Conservation (phyloP, 805 yeast genomes). For the Starmerella vitae region DNA sequence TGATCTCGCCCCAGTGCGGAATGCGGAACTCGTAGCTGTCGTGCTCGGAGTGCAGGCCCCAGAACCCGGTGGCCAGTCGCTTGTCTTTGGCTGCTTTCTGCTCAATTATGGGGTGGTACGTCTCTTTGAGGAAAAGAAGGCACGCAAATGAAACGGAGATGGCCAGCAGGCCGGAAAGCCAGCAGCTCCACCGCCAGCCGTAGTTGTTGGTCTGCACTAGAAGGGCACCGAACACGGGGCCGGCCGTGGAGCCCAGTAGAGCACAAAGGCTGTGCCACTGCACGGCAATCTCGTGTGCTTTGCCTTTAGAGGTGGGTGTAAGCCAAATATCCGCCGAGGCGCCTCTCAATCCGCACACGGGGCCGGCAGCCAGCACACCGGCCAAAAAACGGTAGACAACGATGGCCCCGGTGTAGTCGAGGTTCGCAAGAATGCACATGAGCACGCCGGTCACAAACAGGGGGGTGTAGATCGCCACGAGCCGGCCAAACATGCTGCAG, state of each 20-base stretch:
- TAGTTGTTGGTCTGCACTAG: constrained; percentile 28
- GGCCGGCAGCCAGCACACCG: constrained; percentile 74
- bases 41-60: constrained; percentile 77
- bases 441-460: constrained; percentile 28
- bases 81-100: constrained; percentile 49
- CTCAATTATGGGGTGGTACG: constrained; percentile 36
- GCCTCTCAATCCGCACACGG: constrained; percentile 16
- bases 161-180: constrained; percentile 36
- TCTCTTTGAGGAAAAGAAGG: constrained; percentile 30
- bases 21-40: constrained; percentile 66
- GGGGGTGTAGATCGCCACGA: constrained; percentile 41
- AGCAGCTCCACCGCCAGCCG: constrained; percentile 49
- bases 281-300: constrained; percentile 17
- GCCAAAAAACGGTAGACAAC: constrained; percentile 66
- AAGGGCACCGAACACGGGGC: constrained; percentile 28
- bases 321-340: constrained; percentile 20
- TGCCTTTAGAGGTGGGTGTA: constrained; percentile 23
- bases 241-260: constrained; percentile 11
- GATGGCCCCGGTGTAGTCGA: constrained; percentile 16
- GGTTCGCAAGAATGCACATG: constrained; percentile 17
- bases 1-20: constrained; percentile 48
- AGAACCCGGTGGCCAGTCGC: constrained; percentile 65
- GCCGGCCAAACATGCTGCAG: constrained; percentile 66
- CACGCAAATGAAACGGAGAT: constrained; percentile 27
- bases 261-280: constrained; percentile 8